Percentiles rank a stretch among this genome's conserved stretches.
phyloP scores from a whole-genome alignment of 179 eudicot species.

The Monotropa hypopitys region DNA sequence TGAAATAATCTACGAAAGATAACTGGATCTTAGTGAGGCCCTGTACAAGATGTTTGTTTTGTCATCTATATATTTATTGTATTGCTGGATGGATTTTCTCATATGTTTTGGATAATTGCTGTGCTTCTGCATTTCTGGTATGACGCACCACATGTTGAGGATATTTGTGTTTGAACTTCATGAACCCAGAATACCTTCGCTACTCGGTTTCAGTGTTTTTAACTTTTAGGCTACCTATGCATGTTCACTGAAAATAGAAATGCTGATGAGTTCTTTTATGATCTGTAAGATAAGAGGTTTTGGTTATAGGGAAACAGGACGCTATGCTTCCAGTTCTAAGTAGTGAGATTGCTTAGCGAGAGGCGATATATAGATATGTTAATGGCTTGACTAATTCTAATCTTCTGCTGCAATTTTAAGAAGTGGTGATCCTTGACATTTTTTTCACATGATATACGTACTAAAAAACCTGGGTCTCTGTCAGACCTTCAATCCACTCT shows the following conservation, averaged over 20 bases:
- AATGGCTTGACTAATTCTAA: not conserved
- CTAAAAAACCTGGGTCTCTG: not conserved
- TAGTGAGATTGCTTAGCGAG: not conserved
- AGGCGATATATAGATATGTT: not conserved
- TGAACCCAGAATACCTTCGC: not conserved
- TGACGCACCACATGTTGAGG: not conserved
- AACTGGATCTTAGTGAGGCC: not conserved
- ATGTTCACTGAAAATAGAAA: not conserved
- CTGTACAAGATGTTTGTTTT: not conserved
- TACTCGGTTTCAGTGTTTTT: not conserved
- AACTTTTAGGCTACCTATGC: no score
- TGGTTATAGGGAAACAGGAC: not conserved
- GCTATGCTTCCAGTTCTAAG: not conserved
- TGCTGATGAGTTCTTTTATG: not conserved
- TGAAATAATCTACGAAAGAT: not conserved
- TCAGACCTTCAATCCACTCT: not conserved
- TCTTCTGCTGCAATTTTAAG: not conserved
- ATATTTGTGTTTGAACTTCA: not conserved
- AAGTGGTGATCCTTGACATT: not conserved
- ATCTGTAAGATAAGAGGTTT: not conserved
- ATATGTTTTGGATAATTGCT: not conserved
- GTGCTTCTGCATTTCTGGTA: not conserved
- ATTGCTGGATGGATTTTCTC: not conserved
- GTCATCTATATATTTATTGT: not conserved
- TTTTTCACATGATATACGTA: not conserved